Evolutionary conservation across 2,329 filamentous ascomycete species (phyloP), one percentile per base, ranked within the genome.

Genomic region (Trichoderma sp.): DNA sequence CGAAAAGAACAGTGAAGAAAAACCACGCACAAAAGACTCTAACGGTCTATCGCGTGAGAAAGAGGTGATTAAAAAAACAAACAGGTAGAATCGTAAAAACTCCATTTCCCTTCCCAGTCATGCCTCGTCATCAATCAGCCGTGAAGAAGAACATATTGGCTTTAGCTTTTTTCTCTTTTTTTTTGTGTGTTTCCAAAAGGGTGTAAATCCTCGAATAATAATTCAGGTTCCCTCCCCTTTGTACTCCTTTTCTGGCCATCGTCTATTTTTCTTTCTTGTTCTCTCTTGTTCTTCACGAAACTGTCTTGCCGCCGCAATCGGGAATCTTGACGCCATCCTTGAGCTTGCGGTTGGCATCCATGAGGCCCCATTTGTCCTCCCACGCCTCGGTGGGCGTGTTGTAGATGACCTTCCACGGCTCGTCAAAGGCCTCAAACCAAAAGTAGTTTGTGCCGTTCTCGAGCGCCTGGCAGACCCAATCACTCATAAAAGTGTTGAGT

Each of bases 401-500:
- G 81, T 89, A 97, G 21, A 80, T 76, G 68, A 91, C 83, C 83
- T 98, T 97, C 95, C 95, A 98, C 2, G 94, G 94, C 84, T 98
- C 95, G 77, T 98, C 95, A 78, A 97, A 98, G 11, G 94, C 93
- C 77, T 94, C 92, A 78, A 98, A 97, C 95, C 95, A 98, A 77
- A 97, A 97, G 79, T 97, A 98, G 73, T 96, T 89, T 1, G 94
- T 97, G 57, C 90, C 91, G 75, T 97, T 97, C 29, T 83, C 83
- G 72, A 97, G 81, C 13, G 92, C 89, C 63, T 88, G 85, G 79
- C 95, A 98, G 0, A 98, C 89, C 91, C 92, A 98, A 72, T 89
- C 88, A 1, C 89, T 83, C 88, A 98, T 90, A 75, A 97, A 94
- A n/a, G 83, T 84, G 77, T 98, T 98, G 83, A 97, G 84, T 77